Base-by-base conservation (phyloP, 202 grass and related monocot species). In the Zoysia matrella region DNA sequence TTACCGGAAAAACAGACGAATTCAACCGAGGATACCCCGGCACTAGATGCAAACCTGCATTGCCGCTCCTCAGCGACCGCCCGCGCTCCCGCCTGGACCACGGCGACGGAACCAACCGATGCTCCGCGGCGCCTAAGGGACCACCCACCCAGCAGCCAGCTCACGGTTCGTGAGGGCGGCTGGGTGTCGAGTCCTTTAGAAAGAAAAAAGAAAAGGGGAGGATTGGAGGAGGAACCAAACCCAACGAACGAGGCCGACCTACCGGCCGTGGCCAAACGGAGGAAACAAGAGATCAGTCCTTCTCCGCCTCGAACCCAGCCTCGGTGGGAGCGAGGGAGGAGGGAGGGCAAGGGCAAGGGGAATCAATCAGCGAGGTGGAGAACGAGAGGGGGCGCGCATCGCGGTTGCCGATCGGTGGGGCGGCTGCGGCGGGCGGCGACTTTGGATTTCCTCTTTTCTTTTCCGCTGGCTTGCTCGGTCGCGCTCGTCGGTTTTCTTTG, bases 1-100 rank as follows among this genome's bases (percentile, higher is more conserved):
- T 8, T 52, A 56, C 18, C 9, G 16, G 16, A 2, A 5, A 14
- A 68, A 4, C 9, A 36, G 13, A 69, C 50, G 41, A 47, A 79
- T 67, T 52, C 40, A 69, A 40, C 3, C 52, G 11, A 68, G 8
- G 15, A 15, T 22, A 56, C 77, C 49, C 6, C 11, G 71, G 14
- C 47, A 68, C 61, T 15, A 82, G 79, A 83, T 62, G 74, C 62
- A 39, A 61, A 12, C 42, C 74, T 56, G 79, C 83, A 89, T 69
- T 89, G 88, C 69, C 18, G 43, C 40, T 10, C 46, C 40, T 50
- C 16, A 0, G 52, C 43, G n/a, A 56, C 78, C 52, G n/a, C 53
- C 6, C 55, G 1, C 70, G 5, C 41, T 62, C 47, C 77, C 81
- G 71, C 79, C 57, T 80, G 80, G 43, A 69, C 71, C 48, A 56